Conservation (phyloP, 1,284 basidiomycete species). For the Apiotrichum siamense region DNA sequence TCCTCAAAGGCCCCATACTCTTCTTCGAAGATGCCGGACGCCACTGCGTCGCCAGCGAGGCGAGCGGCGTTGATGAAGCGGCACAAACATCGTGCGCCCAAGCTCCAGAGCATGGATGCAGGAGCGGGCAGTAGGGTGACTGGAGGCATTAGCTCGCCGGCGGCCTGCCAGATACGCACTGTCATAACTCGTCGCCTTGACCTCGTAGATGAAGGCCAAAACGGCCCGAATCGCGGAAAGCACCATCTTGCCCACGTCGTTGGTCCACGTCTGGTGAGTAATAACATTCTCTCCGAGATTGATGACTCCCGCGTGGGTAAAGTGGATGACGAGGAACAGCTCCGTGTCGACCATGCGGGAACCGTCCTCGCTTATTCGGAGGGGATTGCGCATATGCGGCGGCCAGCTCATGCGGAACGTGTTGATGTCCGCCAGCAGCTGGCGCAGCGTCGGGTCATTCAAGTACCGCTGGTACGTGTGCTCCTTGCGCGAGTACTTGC, state of each 20-base stretch:
- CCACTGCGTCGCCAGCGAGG: slow-evolving; percentile 22
- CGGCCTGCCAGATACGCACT: slow-evolving; percentile 5
- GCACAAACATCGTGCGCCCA: slow-evolving; percentile 24
- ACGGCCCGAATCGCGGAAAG: slow-evolving; percentile 38
- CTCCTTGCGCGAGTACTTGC: slow-evolving; percentile 28
- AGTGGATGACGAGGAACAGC: slow-evolving; percentile 26
- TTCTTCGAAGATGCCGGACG: slow-evolving; percentile 31
- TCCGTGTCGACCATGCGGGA: slow-evolving; percentile 27
- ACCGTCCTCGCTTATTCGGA: slow-evolving; percentile 12
- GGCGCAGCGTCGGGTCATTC: slow-evolving; percentile 25
- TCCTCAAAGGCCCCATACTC: slow-evolving; percentile 38
- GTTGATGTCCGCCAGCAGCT: slow-evolving; percentile 31
- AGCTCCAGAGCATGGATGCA: slow-evolving; percentile 26
- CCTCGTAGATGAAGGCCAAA: slow-evolving; percentile 39
- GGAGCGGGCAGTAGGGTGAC: slow-evolving; percentile 31
- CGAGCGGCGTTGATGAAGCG: slow-evolving; percentile 35
- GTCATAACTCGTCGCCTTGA: slow-evolving; percentile 38
- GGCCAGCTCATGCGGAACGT: slow-evolving; percentile 34
- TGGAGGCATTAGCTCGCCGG: slow-evolving; percentile 4
- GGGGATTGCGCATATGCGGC: slow-evolving; percentile 26
- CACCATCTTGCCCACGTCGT: slow-evolving; percentile 33
- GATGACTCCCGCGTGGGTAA: slow-evolving; percentile 30
- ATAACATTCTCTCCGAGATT: slow-evolving; percentile 35
- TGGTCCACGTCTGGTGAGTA: slow-evolving; percentile 31
- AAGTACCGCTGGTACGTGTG: slow-evolving; percentile 27